Percentiles rank a stretch among this genome's conserved stretches.
Conservation (phyloP, 177 flowering plant genomes). For the Telopea speciosissima region DNA sequence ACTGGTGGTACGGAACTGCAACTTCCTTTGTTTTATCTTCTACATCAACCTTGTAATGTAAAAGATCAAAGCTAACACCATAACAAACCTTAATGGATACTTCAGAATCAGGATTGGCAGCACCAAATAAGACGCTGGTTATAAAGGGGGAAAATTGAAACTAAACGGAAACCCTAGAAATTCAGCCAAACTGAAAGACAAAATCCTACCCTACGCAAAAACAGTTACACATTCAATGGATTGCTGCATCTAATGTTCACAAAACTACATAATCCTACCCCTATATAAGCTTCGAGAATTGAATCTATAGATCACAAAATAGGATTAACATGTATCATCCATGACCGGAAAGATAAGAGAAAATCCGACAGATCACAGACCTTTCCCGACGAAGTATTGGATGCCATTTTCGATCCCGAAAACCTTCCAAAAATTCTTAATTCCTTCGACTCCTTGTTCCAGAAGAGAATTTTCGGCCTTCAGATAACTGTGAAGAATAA, state of each 20-base stretch:
- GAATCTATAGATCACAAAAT: not conserved
- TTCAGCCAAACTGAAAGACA: not conserved
- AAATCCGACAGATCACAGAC: not conserved
- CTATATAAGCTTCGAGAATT: not conserved
- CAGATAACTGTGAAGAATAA: no score
- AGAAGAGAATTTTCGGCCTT: no score
- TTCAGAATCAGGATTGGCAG: not conserved
- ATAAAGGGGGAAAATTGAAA: not conserved
- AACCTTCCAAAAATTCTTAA: no score
- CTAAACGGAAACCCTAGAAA: no score
- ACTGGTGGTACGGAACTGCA: no score
- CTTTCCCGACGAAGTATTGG: not conserved
- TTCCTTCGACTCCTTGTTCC: no score
- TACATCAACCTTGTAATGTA: not conserved
- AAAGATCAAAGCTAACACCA: no score
- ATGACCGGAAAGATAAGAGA: not conserved
- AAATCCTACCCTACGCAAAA: conserved; percentile 5
- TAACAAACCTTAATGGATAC: no score
- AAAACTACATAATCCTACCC: conserved; percentile 2
- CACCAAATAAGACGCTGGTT: not conserved
- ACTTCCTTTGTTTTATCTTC: no score
- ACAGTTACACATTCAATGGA: not conserved
- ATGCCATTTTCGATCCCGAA: not conserved
- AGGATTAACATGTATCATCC: not conserved
- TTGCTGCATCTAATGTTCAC: not conserved